Base-by-base conservation (phyloP, 148 eudicot species). In the Vaccinium darrowii region DNA sequence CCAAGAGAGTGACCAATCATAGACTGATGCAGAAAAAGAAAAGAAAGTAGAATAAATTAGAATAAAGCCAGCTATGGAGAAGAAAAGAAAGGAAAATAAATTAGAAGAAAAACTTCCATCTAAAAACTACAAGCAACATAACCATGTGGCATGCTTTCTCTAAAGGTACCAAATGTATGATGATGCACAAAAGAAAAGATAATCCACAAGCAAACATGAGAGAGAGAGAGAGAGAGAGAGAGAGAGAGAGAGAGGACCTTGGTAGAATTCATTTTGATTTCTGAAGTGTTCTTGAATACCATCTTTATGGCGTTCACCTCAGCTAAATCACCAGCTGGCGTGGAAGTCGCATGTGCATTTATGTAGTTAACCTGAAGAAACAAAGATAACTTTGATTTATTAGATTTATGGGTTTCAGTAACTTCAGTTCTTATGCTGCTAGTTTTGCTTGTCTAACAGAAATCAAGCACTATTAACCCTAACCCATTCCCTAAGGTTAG, bases 1-100 rank as follows among this genome's bases (percentile, higher is more conserved):
- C 98, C 99, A 65, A 96, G 96, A 82, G 95, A 93, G 90, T 96
- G 99, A 33, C 99, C 99, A 82, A 96, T 96, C 99, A 96, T 94
- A 83, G 99, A 96, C 99, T 96, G 93, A 58, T 85, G 60, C 82
- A 1, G 33, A 43, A 54, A 53, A 30, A 78, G 23, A 87, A 87
- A 69, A 52, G 52, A 82, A 63, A 58, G 79, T 13, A 69, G 74
- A 27, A n/a, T 10, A 63, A 79, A 74, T 74, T 33, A 36, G 74
- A 67, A 43, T 36, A 25, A 69, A 30, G 13, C 14, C 18, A 93
- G 93, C 58, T 85, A 67, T 84, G 1, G 49, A 69, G 25, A 25
- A 60, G n/a, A 60, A 60, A 60, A 60, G 65, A 12, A 85, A 8
- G 25, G 54, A 50, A 49, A 36, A 33, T 12, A 79, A 86, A 49